Base-by-base conservation (phyloP, 768 basidiomycete species). In the Cytidiella melzeri region DNA sequence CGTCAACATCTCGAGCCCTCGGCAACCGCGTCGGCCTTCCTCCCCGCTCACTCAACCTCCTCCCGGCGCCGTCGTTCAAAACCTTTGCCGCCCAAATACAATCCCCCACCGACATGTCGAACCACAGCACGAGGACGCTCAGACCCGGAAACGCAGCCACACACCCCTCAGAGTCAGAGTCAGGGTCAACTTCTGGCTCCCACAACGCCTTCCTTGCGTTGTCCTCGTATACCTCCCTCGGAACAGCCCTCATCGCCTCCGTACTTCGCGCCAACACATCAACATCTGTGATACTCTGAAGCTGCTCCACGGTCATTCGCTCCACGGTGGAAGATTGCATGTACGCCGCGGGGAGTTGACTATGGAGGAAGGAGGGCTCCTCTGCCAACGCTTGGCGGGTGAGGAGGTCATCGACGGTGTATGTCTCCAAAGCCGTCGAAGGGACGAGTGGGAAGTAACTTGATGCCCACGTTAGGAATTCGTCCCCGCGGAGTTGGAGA, bases 391-490 rank as follows among this genome's bases (percentile, higher is more conserved):
- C 40, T 20, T 24, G 41, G 15, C 19, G 10, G 3, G 41, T 28
- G 34, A 44, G 47, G n/a, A 40, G 28, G 15, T 27, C 19, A 21
- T 4, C 25, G 47, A 53, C 37, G 34, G 41, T 28, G 30, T 34
- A 34, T 34, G 30, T 7, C 15, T 7, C 9, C 15, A 34, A 7
- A 15, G 30, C 7, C 9, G 30, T 7, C 15, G 30, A 15, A 15
- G 28, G 19, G 11, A 48, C 36, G 18, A 10, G 44, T n/a, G 30
- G 25, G 44, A 48, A 54, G 41, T 57, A 57, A 5, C 36, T 13
- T 9, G 53, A 48, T 1, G 50, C 50, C 53, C 53, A 57, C 12
- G 11, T 3, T 18, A 41, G 15, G 40, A 54, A 54, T 13, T 13
- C 18, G 18, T 15, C 43, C 26, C 18, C 12, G 34, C 47, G 40